Evolutionary conservation across 371 early-diverging fungal genomes (phyloP).

Genomic region (Syncephalastrum monosporum): DNA sequence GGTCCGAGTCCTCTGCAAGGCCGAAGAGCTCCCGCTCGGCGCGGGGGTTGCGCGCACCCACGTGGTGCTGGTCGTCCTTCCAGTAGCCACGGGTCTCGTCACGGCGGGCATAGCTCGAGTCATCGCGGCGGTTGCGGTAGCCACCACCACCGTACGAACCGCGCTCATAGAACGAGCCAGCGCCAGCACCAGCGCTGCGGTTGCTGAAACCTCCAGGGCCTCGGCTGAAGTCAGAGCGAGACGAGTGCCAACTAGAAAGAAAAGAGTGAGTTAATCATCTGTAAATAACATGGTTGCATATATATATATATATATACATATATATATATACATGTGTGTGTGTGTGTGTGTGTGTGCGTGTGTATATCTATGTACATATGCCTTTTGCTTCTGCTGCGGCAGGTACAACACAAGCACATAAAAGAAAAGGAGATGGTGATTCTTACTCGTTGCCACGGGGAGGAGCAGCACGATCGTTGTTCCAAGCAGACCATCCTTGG

Average conservation of each 20-base stretch:
- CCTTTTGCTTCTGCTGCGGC: too few species aligned
- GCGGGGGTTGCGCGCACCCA: slow-evolving; percentile 69
- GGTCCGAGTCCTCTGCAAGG: slow-evolving; percentile 61
- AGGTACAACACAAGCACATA: slow-evolving; percentile 1
- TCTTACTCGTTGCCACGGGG: slow-evolving; percentile 17
- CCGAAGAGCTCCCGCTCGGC: slow-evolving; percentile 82
- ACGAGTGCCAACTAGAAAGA: slow-evolving; percentile 44
- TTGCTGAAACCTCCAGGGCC: slow-evolving; percentile 33
- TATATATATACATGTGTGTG: too few species aligned
- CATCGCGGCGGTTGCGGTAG: slow-evolving; percentile 48
- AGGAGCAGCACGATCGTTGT: slow-evolving; percentile 13
- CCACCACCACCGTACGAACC: slow-evolving; percentile 29
- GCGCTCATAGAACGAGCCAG: slow-evolving; percentile 27
- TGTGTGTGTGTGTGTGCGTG: too few species aligned
- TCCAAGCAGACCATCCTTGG: slow-evolving; percentile 21
- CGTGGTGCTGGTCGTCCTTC: slow-evolving; percentile 74
- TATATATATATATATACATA: not conserved
- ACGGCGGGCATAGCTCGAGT: slow-evolving; percentile 42
- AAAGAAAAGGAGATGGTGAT: slow-evolving; percentile 3
- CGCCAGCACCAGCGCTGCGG: slow-evolving; percentile 25
- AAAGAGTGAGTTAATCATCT: not conserved
- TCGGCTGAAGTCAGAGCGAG: slow-evolving; percentile 50
- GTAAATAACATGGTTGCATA: too few species aligned
- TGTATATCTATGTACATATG: too few species aligned
- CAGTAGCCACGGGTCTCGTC: slow-evolving; percentile 63